Base-by-base conservation (phyloP, 495 filamentous ascomycete genomes). In the Penicillium canariense region DNA sequence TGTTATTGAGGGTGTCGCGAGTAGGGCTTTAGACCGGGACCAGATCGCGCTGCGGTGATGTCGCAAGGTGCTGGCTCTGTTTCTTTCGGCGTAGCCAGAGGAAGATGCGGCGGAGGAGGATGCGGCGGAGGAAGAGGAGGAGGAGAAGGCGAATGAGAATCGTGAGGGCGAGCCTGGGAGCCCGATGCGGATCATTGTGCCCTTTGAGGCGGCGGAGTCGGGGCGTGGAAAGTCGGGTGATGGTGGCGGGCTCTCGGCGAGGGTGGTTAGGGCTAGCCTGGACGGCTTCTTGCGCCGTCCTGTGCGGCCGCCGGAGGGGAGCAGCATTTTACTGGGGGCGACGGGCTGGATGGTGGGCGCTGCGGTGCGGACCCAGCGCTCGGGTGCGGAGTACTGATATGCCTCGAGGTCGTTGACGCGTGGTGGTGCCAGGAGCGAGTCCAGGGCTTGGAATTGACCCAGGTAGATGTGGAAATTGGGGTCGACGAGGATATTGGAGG, bases 311-410 rank as follows among this genome's bases (percentile, higher is more conserved):
- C 79, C 79, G 2, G 77, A 80, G 23, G 72, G 77, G 5, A 77
- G 72, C 4, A 60, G 48, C 8, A 62, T 63, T 11, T 65, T 18
- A 44, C n/a, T 31, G 8, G 48, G 38, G 18, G 52, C 31, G 18
- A 35, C 12, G 50, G 54, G 39, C 44, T 55, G 51, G 20, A 49
- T 20, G 18, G 31, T 27, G 23, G 52, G 55, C 2, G 54, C 39
- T 3, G 68, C 50, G 8, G 70, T 71, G 32, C 76, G 78, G 10
- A 72, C 60, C 82, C 87, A 88, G 48, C 86, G 80, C 63, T 97
- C 93, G 3, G 93, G 92, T 2, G 93, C 84, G 1, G 87, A 86
- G 61, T 96, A 94, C 56, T 95, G 87, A 72, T 96, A 96, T 30
- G 80, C 78, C 63, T 97, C 93, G 30, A 86, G 85, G 56, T 92